Conservation (phyloP, 129 eudicot species). For the Cynara cardunculus region DNA sequence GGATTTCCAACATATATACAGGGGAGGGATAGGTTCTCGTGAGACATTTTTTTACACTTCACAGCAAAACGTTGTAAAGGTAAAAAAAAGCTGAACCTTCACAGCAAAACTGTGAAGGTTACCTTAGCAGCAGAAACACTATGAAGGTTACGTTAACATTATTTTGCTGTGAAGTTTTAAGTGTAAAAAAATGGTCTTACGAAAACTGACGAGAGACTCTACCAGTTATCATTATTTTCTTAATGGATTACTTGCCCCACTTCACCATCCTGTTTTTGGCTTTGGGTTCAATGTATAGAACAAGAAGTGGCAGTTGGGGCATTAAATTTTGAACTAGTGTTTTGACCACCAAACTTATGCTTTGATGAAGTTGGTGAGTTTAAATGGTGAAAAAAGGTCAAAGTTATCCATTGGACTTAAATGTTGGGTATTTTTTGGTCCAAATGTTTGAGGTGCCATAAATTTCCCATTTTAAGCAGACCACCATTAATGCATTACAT, state of each 20-base stretch:
- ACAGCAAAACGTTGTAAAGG: too few relatives aligned
- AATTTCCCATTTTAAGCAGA: conserved; percentile 20
- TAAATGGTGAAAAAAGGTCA: not conserved
- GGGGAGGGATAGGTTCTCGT: too few relatives aligned
- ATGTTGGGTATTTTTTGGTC: not conserved
- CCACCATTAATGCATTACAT: not conserved
- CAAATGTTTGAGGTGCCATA: not conserved
- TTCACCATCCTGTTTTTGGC: not conserved
- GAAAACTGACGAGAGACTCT: too few relatives aligned
- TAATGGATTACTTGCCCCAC: conserved; percentile 21
- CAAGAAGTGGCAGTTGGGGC: not conserved
- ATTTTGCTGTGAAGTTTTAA: too few relatives aligned
- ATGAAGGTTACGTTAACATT: too few relatives aligned
- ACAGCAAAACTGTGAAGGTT: too few relatives aligned
- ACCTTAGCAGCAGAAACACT: too few relatives aligned
- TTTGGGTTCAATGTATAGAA: conserved; percentile 12
- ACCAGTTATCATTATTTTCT: not conserved
- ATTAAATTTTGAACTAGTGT: not conserved
- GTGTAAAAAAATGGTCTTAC: too few relatives aligned
- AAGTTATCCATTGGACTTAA: not conserved
- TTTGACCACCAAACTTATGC: not conserved
- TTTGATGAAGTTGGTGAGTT: not conserved
- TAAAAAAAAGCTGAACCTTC: too few relatives aligned
- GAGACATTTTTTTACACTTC: too few relatives aligned
- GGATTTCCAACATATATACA: too few relatives aligned